Evolutionary conservation across 305 asterid genomes (phyloP).

Genomic region (Fraxinus paxiana): DNA sequence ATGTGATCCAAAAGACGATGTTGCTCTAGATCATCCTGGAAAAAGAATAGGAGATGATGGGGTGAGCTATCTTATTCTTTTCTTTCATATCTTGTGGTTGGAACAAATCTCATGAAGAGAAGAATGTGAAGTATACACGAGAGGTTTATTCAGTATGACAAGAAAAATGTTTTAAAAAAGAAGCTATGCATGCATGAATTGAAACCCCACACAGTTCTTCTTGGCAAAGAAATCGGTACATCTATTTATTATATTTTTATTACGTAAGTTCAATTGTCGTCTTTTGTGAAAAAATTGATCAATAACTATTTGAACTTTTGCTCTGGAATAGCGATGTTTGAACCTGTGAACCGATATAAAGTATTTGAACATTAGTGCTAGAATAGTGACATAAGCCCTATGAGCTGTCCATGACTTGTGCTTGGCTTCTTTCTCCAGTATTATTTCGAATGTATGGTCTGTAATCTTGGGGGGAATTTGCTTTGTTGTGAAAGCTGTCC

Average conservation of each 20-base stretch:
- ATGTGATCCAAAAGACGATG: slow-evolving; percentile 39
- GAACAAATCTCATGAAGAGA: slow-evolving; percentile 1
- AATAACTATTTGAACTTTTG: neutral
- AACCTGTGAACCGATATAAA: slow-evolving; percentile 4
- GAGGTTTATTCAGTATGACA: slow-evolving; percentile 4
- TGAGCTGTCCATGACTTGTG: slow-evolving; percentile 21
- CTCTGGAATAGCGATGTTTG: neutral
- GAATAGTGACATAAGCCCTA: slow-evolving; percentile 16
- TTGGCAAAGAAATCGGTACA: neutral
- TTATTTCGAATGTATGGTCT: slow-evolving; percentile 74
- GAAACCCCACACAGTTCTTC: slow-evolving; percentile 8
- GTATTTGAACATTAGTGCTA: slow-evolving; percentile 21
- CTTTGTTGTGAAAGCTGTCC: slow-evolving; percentile 59
- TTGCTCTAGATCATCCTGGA: slow-evolving; percentile 37
- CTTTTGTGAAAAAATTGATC: neutral
- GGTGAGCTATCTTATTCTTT: slow-evolving; percentile 44
- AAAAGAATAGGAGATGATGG: slow-evolving; percentile 83
- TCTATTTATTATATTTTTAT: neutral
- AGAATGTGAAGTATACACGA: neutral
- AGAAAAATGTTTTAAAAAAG: neutral
- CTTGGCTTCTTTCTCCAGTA: slow-evolving; percentile 46
- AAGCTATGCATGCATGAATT: slow-evolving; percentile 12
- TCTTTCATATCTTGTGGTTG: slow-evolving; percentile 10
- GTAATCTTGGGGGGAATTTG: slow-evolving; percentile 66
- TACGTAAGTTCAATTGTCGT: neutral